phyloP scores from a whole-genome alignment of 768 basidiomycete genomes.

The Naematelia aurantialba region DNA sequence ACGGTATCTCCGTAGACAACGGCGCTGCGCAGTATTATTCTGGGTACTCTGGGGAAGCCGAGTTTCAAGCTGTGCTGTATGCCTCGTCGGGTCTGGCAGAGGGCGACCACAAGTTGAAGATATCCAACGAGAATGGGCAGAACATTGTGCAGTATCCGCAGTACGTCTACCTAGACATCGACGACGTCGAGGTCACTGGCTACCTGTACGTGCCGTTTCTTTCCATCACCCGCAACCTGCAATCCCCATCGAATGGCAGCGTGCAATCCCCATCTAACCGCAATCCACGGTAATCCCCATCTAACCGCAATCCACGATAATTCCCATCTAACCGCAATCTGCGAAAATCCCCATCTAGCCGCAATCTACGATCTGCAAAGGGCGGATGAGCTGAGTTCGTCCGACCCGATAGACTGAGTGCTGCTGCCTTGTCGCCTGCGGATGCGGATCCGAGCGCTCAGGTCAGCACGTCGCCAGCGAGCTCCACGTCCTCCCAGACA shows the following conservation, averaged over 20 bases:
- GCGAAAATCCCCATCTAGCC: neutral
- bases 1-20: slow-evolving; percentile 30
- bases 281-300: neutral
- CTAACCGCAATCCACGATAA: neutral
- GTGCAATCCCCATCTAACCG: neutral
- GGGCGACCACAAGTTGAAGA: slow-evolving; percentile 31
- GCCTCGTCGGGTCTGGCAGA: slow-evolving; percentile 31
- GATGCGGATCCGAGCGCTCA: slow-evolving; percentile 6
- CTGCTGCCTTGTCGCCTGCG: slow-evolving; percentile 2
- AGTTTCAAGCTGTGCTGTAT: slow-evolving; percentile 30
- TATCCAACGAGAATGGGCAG: slow-evolving; percentile 35
- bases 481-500: slow-evolving; percentile 10
- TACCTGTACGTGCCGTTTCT: slow-evolving; percentile 22
- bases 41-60: slow-evolving; percentile 18
- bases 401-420: neutral
- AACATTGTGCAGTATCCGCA: slow-evolving; percentile 24
- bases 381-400: too few species aligned
- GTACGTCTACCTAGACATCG: slow-evolving; percentile 36
- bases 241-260: neutral
- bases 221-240: neutral
- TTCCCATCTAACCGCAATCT: neutral
- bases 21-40: slow-evolving; percentile 26
- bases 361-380: too few species aligned
- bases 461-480: slow-evolving; percentile 1
- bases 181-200: slow-evolving; percentile 34